A percentile compares a stretch with the other conserved stretches of the same genome.
These are phyloP conservation scores for Neopestalotiopsis rosae DNA, from an alignment of 2,329 filamentous ascomycete genomes.

Conservation along the genomic window DNA sequence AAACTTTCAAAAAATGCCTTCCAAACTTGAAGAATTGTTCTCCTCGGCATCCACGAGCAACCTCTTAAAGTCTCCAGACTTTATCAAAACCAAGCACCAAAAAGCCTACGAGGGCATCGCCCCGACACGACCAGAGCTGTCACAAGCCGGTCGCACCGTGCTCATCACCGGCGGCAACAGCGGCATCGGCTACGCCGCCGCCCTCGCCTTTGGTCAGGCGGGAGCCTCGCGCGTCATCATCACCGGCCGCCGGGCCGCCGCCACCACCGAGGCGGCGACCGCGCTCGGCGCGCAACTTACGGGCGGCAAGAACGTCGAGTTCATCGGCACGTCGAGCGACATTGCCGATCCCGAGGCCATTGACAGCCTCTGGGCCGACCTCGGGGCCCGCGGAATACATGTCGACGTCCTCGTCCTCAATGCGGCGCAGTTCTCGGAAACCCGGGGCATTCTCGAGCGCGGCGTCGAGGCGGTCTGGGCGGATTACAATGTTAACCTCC, in stretches of 20 bases:
- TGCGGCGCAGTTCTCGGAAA: slow-evolving; percentile 25
- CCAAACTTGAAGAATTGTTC: neutral
- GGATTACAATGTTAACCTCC: slow-evolving; percentile 35
- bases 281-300: slow-evolving; percentile 21
- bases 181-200: slow-evolving; percentile 70
- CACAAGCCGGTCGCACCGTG: slow-evolving; percentile 54
- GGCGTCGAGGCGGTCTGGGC: slow-evolving; percentile 31
- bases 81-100: slow-evolving; percentile 39
- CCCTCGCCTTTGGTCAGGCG: slow-evolving; percentile 57
- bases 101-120: slow-evolving; percentile 43
- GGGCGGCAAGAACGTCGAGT: slow-evolving; percentile 20
- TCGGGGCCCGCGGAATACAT: slow-evolving; percentile 26
- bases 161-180: slow-evolving; percentile 71
- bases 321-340: slow-evolving; percentile 30
- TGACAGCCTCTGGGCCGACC: slow-evolving; percentile 36
- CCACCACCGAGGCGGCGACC: slow-evolving; percentile 35
- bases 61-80: neutral
- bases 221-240: slow-evolving; percentile 44
- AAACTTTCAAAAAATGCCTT: neutral
- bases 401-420: slow-evolving; percentile 43
- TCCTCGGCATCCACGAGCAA: neutral
- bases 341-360: slow-evolving; percentile 30
- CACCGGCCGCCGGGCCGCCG: slow-evolving; percentile 39
- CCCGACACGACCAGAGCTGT: slow-evolving; percentile 41
- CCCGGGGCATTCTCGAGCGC: slow-evolving; percentile 29